Base-by-base conservation (phyloP, 139 green algal species). In the Chlorella sp. region DNA sequence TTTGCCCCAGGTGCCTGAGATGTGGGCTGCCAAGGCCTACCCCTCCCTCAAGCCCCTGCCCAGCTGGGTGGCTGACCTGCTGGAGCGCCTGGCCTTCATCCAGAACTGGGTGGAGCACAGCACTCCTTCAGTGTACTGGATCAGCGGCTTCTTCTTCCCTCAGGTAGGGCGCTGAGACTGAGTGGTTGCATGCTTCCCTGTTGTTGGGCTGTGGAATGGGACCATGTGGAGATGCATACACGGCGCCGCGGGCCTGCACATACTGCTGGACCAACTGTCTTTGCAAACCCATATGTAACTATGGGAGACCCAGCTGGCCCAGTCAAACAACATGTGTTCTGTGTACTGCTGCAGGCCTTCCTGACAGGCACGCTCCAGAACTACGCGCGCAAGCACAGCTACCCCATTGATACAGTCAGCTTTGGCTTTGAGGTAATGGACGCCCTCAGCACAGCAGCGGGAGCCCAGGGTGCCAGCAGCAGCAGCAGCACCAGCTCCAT, bases 101-200 rank as follows among this genome's bases (percentile, higher is more conserved):
- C 34, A 70, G 17, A 50, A 42, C 31, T 96, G 91, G 91, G 86
- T 91, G 23, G 49, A 77, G 3, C 60, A 80, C 1, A 90, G 91
- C 62, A 79, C 70, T 1, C 85, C 89, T 14, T 22, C 79, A 3
- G 77, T 89, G 30, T 95, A 90, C 77, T 96, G 91, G 91, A 91
- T 96, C 78, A 84, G 67, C 35, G 91, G 91, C 26, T 96, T 96
- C 81, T 94, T 94, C 88, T 96, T 95, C 79, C 90, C 90, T 5
- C 87, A 93, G 80, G 87, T 86, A 27, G n/a, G n/a, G n/a, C n/a
- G n/a, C n/a, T n/a, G n/a, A n/a, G n/a, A n/a, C n/a, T n/a, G n/a
- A n/a, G n/a, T n/a, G n/a, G n/a, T n/a, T n/a, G n/a, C n/a, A n/a
- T n/a, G n/a, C n/a, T n/a, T n/a, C n/a, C n/a, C n/a, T n/a, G n/a